Conservation (phyloP, 768 basidiomycete genomes). For the Lactarius trivialis region DNA sequence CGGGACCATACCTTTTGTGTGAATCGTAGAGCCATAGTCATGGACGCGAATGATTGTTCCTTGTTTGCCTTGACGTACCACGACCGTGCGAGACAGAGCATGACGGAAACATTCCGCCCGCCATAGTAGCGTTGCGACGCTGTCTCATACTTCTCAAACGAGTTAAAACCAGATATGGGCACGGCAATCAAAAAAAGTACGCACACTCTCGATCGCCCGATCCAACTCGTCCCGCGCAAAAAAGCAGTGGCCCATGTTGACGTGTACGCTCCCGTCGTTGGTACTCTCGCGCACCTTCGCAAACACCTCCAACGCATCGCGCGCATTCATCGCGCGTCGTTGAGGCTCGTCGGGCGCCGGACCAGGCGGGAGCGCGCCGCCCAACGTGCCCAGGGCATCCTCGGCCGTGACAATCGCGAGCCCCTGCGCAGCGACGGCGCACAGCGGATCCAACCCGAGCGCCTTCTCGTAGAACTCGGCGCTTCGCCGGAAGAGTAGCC, state of each 20-base stretch:
- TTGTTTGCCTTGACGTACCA: slow-evolving; percentile 94
- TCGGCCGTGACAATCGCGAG: slow-evolving; percentile 92
- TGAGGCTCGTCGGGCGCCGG: slow-evolving; percentile 54
- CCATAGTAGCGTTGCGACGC: slow-evolving; percentile 75
- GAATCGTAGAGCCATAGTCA: slow-evolving; percentile 79
- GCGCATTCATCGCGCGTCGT: slow-evolving; percentile 61
- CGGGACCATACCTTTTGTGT: slow-evolving; percentile 58
- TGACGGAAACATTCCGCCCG: slow-evolving; percentile 64
- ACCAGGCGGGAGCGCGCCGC: slow-evolving; percentile 43
- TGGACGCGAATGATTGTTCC: slow-evolving; percentile 74
- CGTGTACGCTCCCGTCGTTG: slow-evolving; percentile 77
- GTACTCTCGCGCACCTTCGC: slow-evolving; percentile 86
- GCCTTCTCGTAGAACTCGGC: slow-evolving; percentile 95
- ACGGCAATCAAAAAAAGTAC: slow-evolving; percentile 26
- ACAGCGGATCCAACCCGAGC: slow-evolving; percentile 71
- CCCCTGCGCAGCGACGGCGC: slow-evolving; percentile 92
- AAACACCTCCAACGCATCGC: slow-evolving; percentile 86
- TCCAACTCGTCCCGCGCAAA: slow-evolving; percentile 92
- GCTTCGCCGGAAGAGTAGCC: slow-evolving; percentile 67
- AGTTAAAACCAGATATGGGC: not conserved
- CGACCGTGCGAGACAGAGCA: slow-evolving; percentile 83
- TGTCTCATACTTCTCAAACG: slow-evolving; percentile 78
- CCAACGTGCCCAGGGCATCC: slow-evolving; percentile 69
- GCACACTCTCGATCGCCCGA: slow-evolving; percentile 89
- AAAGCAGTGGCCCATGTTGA: slow-evolving; percentile 96